Evolutionary conservation across 2,329 filamentous ascomycete species (phyloP).

Genomic region (Nemania diffusa): DNA sequence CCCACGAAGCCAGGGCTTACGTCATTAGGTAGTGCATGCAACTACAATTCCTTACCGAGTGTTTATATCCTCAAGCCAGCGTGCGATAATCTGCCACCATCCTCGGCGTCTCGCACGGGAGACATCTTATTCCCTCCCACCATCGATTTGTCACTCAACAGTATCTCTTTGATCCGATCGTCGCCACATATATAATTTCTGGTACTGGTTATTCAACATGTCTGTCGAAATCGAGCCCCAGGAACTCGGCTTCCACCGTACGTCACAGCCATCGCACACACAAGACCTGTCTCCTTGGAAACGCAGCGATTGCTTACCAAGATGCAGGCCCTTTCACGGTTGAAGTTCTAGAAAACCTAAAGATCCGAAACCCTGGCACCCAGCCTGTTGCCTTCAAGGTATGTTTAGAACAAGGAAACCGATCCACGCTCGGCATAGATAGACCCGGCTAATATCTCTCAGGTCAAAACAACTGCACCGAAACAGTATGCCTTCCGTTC

Average conservation of each 20-base stretch:
- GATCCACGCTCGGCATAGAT: background rate
- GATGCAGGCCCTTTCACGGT: constrained; percentile 71
- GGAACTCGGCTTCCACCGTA: constrained; percentile 95
- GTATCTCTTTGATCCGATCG: background rate
- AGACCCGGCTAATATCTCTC: constrained; percentile 31
- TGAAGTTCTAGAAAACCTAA: constrained; percentile 72
- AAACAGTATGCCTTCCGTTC: constrained; percentile 80
- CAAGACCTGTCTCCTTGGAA: constrained; percentile 30
- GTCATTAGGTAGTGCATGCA: constrained; percentile 8
- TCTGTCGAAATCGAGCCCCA: constrained; percentile 92
- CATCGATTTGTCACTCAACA: constrained; percentile 1
- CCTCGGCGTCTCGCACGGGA: constrained; percentile 4
- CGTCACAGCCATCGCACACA: constrained; percentile 52
- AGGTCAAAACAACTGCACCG: constrained; percentile 99
- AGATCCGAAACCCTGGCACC: constrained; percentile 71
- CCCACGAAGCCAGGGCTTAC: background rate
- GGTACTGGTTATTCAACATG: constrained; percentile 66
- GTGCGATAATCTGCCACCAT: constrained; percentile 27
- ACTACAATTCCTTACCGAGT: background rate
- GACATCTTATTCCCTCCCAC: background rate
- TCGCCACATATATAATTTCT: constrained; percentile 12
- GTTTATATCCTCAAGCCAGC: constrained; percentile 18
- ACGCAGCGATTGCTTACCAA: constrained; percentile 21
- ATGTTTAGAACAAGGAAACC: constrained; percentile 42
- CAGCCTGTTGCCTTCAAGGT: constrained; percentile 77